Conservation (phyloP, 2,329 filamentous ascomycete species). For the Juglanconis sp. region DNA sequence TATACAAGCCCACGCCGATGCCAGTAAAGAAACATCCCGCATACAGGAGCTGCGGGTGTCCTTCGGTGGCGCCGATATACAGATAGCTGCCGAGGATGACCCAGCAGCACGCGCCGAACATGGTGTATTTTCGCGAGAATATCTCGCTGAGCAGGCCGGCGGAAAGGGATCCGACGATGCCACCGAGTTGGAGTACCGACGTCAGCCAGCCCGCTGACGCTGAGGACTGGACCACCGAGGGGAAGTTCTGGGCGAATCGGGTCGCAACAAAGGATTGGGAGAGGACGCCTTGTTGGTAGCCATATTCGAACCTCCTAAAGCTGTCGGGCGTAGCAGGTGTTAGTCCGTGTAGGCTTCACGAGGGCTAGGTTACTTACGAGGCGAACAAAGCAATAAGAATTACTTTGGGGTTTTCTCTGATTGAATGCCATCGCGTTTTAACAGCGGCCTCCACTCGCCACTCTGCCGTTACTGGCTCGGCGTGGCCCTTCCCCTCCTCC, state of each 20-base stretch:
- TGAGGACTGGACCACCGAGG: conserved; percentile 42
- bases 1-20: conserved; percentile 46
- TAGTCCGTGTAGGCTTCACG: no score
- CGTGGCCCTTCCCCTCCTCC: neutral
- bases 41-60: conserved; percentile 40
- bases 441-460: conserved; percentile 5
- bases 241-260: conserved; percentile 47
- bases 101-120: conserved; percentile 47
- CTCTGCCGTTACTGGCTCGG: conserved; percentile 4
- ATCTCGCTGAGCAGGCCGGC: conserved; percentile 47
- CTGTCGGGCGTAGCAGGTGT: conserved; percentile 24
- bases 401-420: conserved; percentile 14
- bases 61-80: conserved; percentile 38
- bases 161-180: conserved; percentile 45
- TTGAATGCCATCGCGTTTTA: conserved; percentile 13
- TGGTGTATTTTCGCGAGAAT: conserved; percentile 49
- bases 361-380: neutral
- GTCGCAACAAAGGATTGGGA: conserved; percentile 53
- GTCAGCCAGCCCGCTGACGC: conserved; percentile 49
- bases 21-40: conserved; percentile 49
- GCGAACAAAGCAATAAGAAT: conserved; percentile 16
- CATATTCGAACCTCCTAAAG: conserved; percentile 51
- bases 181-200: conserved; percentile 47
- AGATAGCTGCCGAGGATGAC: conserved; percentile 44
- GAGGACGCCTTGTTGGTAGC: conserved; percentile 53